Conservation (phyloP, 495 filamentous ascomycete species). For the Xanthoparmelia taractica region DNA sequence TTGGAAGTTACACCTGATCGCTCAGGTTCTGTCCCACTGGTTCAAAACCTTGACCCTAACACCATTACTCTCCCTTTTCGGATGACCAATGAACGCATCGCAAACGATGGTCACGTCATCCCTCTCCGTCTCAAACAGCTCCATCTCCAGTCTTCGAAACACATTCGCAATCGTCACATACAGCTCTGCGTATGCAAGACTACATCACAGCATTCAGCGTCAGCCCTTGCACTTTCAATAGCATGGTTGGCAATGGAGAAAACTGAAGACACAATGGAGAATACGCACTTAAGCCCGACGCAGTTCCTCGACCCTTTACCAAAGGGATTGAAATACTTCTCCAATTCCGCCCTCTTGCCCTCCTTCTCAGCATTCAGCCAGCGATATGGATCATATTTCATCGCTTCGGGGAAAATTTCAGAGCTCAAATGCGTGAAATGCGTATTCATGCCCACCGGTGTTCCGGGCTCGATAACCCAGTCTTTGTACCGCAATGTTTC, state of each 20-base stretch:
- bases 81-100: conserved; percentile 14
- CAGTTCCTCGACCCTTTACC: conserved; percentile 40
- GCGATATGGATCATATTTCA: conserved; percentile 37
- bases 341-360: conserved; percentile 25
- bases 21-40: not conserved
- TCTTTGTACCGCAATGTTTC: conserved; percentile 36
- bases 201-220: conserved; percentile 8
- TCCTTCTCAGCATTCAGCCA: conserved; percentile 36
- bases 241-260: not conserved
- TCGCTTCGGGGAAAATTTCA: conserved; percentile 17
- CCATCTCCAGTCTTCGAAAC: conserved; percentile 34
- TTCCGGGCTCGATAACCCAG: conserved; percentile 34
- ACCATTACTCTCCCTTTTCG: conserved; percentile 12
- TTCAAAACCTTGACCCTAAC: conserved; percentile 10
- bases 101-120: conserved; percentile 30
- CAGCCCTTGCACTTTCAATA: not conserved
- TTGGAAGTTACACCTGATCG: not conserved
- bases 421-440: conserved; percentile 43
- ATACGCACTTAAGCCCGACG: conserved; percentile 40
- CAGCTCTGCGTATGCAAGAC: conserved; percentile 37
- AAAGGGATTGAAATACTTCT: conserved; percentile 38
- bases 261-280: not conserved
- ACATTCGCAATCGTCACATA: conserved; percentile 35
- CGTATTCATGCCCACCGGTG: conserved; percentile 41
- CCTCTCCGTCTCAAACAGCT: conserved; percentile 33